Conservation (phyloP, 2,329 filamentous ascomycete genomes). For the Colletotrichum zoysiae region DNA sequence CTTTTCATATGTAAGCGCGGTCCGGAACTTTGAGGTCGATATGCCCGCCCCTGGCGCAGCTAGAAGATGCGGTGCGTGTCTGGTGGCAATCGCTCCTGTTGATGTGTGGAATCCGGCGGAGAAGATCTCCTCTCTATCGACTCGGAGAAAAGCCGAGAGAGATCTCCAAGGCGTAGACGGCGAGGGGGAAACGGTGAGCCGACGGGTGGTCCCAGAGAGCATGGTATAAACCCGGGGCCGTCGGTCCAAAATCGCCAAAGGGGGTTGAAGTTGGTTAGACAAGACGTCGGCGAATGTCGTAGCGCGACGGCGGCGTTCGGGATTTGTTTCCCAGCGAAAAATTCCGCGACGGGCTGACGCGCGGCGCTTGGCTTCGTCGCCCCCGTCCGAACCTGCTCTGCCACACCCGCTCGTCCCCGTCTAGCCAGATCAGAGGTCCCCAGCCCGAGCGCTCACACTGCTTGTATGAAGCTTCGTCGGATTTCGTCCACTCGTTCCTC, state of each 20-base stretch:
- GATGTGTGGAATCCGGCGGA: background rate
- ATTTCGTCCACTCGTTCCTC: background rate
- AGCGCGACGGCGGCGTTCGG: background rate
- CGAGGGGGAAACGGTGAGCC: too few species aligned
- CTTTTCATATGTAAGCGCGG: background rate
- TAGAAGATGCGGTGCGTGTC: background rate
- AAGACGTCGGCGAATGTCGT: background rate
- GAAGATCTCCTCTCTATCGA: background rate
- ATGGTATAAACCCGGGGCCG: background rate
- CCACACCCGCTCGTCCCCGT: conserved; percentile 7
- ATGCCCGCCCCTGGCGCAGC: too few species aligned
- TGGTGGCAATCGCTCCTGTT: background rate
- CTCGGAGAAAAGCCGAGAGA: background rate
- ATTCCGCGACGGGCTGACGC: conserved; percentile 3
- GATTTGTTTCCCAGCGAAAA: background rate
- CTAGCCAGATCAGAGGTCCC: background rate
- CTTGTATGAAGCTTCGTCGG: background rate
- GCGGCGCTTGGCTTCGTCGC: background rate
- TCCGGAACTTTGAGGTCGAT: background rate
- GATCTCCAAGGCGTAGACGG: background rate
- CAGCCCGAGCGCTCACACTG: background rate
- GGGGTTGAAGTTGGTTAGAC: background rate
- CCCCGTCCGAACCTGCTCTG: background rate
- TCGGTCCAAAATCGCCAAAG: background rate
- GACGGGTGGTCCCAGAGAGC: too few species aligned